Evolutionary conservation across 805 yeast species (phyloP).

Genomic region (Yamadazyma ubonensis): DNA sequence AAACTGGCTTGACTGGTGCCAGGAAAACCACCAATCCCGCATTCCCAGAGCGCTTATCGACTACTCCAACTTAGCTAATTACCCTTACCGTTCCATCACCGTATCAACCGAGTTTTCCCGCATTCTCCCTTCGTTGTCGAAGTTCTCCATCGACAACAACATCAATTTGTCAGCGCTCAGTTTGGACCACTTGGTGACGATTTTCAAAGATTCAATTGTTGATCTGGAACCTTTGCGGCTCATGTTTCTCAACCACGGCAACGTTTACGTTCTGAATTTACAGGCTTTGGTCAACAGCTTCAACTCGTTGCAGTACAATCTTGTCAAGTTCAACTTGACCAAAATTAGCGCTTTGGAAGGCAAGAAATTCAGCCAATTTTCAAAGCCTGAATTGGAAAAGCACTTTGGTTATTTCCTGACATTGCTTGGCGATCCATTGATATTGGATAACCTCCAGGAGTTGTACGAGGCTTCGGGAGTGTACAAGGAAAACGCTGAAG

Average conservation of each 20-base stretch:
- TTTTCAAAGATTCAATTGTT: constrained; percentile 10
- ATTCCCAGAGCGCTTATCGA: constrained; percentile 11
- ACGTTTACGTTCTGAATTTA: constrained; percentile 13
- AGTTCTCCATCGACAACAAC: constrained; percentile 9
- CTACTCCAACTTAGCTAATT: constrained; percentile 14
- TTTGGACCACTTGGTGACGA: constrained; percentile 7
- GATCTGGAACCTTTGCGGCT: constrained; percentile 6
- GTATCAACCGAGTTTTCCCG: constrained; percentile 14
- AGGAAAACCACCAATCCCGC: constrained; percentile 10
- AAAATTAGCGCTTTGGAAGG: constrained; percentile 7
- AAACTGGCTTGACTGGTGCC: constrained; percentile 17
- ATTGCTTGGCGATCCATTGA: constrained; percentile 13
- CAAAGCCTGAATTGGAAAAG: constrained; percentile 12
- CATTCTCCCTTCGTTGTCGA: constrained; percentile 9
- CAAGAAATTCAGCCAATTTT: constrained; percentile 13
- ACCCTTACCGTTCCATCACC: constrained; percentile 10
- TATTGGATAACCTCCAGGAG: constrained; percentile 16
- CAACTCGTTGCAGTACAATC: constrained; percentile 9
- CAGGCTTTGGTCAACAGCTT: constrained; percentile 13
- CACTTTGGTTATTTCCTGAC: constrained; percentile 16
- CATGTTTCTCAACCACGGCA: constrained; percentile 9
- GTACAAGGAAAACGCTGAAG: background rate
- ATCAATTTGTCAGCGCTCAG: constrained; percentile 13
- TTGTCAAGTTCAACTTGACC: constrained; percentile 9
- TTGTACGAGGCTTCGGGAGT: constrained; percentile 10